Evolutionary conservation across 495 filamentous ascomycete genomes (phyloP), one percentile per base, ranked within the genome.

Genomic region (Acidiella bohemica): DNA sequence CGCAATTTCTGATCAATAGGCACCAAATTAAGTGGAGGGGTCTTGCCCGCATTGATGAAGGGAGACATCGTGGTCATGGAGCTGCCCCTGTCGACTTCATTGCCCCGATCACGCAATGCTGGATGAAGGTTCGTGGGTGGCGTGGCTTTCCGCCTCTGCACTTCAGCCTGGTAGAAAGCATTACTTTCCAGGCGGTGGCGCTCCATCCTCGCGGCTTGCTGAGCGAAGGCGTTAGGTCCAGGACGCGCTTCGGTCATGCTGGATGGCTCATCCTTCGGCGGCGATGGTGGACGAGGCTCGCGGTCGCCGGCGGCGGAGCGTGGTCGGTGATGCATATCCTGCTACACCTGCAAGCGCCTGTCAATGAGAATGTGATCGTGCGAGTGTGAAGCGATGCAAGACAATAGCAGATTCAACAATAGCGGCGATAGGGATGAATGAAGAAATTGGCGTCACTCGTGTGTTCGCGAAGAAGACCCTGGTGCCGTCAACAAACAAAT

Each of bases 141-240:
- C 27, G 41, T 41, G 27, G 16, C 18, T 1, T 23, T 39, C 19
- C 48, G 48, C 27, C 36, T 41, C 14, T 49, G 25, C 9, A 39
- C 23, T 23, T 53, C 41, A 29, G 49, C 41, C 29, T 53, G 50
- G 28, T 49, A 53, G 38, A 53, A 53, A 10, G 50, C 50, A 31
- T 55, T 55, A 32, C 45, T 37, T 12, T 46, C 18, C 11, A 42
- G 29, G 10, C 49, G 47, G 31, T 55, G 37, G 5, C 31, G 32
- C 14, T 52, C 33, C 18, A 43, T 21, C 17, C 32, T 34, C 12
- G 34, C 39, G 12, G 36, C 39, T 24, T 52, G 43, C 35, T 39
- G 41, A n/a, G 41, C 44, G 27, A 55, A 55, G 4, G 52, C 46
- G 42, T 52, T 55, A 7, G 45, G 36, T 8, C 44, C 40, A 4